Base-by-base conservation (phyloP, 2,329 filamentous ascomycete species). In the Hymenoscyphus scutula region DNA sequence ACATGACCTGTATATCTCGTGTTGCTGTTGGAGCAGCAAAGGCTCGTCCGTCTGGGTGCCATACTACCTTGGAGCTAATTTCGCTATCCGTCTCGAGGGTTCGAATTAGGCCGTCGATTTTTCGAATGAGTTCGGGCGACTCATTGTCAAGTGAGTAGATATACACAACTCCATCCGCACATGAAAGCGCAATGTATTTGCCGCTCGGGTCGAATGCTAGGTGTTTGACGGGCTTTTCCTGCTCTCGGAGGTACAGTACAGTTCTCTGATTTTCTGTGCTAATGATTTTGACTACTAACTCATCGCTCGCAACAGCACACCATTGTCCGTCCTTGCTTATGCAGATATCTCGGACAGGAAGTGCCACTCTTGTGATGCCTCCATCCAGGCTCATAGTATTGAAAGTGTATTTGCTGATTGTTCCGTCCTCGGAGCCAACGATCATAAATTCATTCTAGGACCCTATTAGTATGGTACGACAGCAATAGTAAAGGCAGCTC, bases 241-340 rank as follows among this genome's bases (percentile, higher is more conserved):
- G 94, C 59, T 97, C 92, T 67, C 90, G 87, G 8, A 99, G 82
- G 67, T 89, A 89, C 70, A 89, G 87, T 57, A 96, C 84, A 67
- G 86, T 83, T 25, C 82, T 87, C 75, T 89, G 93, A 73, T 98
- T 91, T 55, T 87, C 81, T 34, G 89, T 89, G 71, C 89, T 90
- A 65, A 99, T 91, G 25, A 99, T 79, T 75, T 96, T 97, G 68
- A 98, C 91, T 1, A 89, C 90, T 63, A 97, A 81, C 76, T 99
- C 95, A 75, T 98, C 96, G 81, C 93, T 97, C n/a, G 93, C 92
- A 29, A 98, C 92, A 32, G 95, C 95, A 67, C 89, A 91, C 93
- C 92, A 98, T 71, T 90, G 84, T 0, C 85, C 84, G 74, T 98
- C 90, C 1, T 86, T 84, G 2, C 92, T 93, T 15, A 99, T 80